Conservation (phyloP, 129 eudicot genomes). For the Saposhnikovia divaricata region DNA sequence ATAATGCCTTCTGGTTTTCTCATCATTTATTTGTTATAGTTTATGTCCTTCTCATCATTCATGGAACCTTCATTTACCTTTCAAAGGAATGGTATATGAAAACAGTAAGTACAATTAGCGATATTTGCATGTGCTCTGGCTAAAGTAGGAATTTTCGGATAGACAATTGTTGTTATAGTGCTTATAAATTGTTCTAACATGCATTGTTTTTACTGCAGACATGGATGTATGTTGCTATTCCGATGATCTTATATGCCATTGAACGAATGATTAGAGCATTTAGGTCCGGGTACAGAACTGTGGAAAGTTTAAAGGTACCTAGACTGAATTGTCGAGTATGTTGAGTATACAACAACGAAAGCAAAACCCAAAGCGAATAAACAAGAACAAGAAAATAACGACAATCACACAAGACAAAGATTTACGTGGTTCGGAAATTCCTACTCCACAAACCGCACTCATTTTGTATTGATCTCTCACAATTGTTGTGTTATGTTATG, state of each 20-base stretch:
- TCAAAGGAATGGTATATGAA: constrained; percentile 49
- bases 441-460: too few relatives aligned
- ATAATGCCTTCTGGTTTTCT: constrained; percentile 67
- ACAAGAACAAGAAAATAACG: too few relatives aligned
- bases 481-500: too few relatives aligned
- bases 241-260: constrained; percentile 33
- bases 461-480: too few relatives aligned
- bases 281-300: constrained; percentile 47
- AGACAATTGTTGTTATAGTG: not conserved
- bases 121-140: not conserved
- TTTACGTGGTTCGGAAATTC: too few relatives aligned
- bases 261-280: constrained; percentile 40
- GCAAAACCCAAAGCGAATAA: too few relatives aligned
- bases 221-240: constrained; percentile 65
- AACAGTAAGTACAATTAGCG: constrained; percentile 28
- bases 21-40: constrained; percentile 58
- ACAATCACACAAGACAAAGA: too few relatives aligned
- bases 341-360: too few relatives aligned
- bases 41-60: constrained; percentile 39
- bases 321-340: not conserved
- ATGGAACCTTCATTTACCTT: constrained; percentile 44
- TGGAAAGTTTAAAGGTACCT: constrained; percentile 41
- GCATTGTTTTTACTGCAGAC: constrained; percentile 24
- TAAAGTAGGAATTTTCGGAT: not conserved
- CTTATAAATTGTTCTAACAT: not conserved